Conservation (phyloP, 306 rosid species). For the Glycine soja region DNA sequence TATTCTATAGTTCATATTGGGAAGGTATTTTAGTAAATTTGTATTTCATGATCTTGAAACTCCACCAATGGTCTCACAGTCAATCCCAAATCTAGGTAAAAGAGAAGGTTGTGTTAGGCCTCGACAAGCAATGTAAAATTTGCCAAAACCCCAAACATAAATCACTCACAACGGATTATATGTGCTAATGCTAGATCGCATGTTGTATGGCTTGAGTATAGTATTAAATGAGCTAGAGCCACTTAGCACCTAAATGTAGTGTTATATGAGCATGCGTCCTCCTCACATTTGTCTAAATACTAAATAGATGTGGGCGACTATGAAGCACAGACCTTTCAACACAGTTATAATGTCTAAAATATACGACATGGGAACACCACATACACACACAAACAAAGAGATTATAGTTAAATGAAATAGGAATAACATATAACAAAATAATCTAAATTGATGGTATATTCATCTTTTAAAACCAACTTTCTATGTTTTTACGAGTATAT, state of each 20-base stretch:
- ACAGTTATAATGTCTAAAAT: too few species aligned
- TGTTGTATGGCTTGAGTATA: background rate
- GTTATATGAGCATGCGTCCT: background rate
- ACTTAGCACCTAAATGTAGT: background rate
- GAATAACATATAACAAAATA: too few species aligned
- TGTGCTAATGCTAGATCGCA: background rate
- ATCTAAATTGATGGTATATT: too few species aligned
- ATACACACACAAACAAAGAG: too few species aligned
- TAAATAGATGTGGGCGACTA: background rate
- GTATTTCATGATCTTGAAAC: background rate
- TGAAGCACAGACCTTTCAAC: too few species aligned
- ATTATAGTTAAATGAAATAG: too few species aligned
- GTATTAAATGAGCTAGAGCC: background rate
- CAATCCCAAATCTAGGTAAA: background rate
- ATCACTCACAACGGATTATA: background rate
- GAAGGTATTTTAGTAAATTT: background rate
- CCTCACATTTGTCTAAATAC: background rate
- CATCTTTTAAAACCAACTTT: too few species aligned
- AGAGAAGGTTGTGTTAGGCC: background rate
- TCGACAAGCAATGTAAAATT: background rate
- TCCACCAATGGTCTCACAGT: background rate
- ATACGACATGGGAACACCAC: too few species aligned
- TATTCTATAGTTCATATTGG: constrained; percentile 3
- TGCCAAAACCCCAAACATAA: background rate
- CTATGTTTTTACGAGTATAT: too few species aligned